Percentiles rank a stretch among this genome's conserved stretches.
Evolutionary conservation across 1,284 basidiomycete genomes (phyloP).

Genomic region (Ceratobasidium sp.): DNA sequence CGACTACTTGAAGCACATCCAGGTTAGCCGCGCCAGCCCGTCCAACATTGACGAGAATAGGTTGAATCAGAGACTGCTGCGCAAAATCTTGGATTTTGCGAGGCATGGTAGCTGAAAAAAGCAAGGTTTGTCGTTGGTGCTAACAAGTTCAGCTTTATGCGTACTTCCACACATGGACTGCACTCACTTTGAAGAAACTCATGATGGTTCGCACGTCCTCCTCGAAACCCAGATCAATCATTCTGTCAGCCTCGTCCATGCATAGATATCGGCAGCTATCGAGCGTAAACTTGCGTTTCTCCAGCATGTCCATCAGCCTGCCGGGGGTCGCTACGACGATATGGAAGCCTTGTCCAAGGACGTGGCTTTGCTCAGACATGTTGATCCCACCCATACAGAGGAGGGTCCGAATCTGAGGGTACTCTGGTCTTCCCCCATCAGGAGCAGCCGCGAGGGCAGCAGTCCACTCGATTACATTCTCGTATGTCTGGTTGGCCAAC

Average conservation of each 20-base stretch:
- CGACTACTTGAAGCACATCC: conserved; percentile 91
- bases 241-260: conserved; percentile 98
- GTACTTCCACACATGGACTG: background rate
- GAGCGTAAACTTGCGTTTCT: conserved; percentile 91
- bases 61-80: conserved; percentile 90
- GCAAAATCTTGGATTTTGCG: conserved; percentile 99
- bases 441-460: conserved; percentile 70
- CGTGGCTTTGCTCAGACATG: conserved; percentile 95
- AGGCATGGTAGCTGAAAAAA: conserved; percentile 99
- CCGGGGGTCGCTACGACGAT: conserved; percentile 97
- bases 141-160: conserved; percentile 47
- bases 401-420: conserved; percentile 86
- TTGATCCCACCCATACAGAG: conserved; percentile 98
- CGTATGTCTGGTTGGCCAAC: conserved; percentile 94
- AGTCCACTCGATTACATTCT: conserved; percentile 90
- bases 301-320: conserved; percentile 95
- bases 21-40: conserved; percentile 97
- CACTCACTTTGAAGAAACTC: conserved; percentile 89
- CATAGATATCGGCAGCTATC: conserved; percentile 94
- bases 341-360: conserved; percentile 89
- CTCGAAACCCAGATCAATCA: conserved; percentile 99
- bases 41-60: conserved; percentile 95
- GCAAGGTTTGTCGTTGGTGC: conserved; percentile 94
- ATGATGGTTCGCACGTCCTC: conserved; percentile 98
- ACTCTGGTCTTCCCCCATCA: conserved; percentile 59